Evolutionary conservation across 192 early-diverging fungal species (phyloP).

Genomic region (Chytriomyces sp.): DNA sequence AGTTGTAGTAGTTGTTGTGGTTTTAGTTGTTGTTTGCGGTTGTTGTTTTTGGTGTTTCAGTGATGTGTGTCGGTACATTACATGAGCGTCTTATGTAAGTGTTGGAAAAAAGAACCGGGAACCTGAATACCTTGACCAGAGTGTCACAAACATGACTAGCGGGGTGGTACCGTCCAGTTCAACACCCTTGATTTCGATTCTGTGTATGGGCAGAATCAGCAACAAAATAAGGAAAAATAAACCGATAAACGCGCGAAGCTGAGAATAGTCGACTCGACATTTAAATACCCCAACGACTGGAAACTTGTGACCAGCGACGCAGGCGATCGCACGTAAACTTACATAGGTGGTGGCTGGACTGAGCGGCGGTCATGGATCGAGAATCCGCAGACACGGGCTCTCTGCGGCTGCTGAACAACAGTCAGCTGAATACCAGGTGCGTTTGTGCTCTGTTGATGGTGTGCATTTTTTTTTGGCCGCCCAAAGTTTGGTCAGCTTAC

Average conservation of each 20-base stretch:
- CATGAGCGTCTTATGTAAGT: no score
- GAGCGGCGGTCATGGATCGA: slow-evolving; percentile 17
- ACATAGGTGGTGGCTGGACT: slow-evolving; percentile 38
- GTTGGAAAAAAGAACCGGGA: neutral
- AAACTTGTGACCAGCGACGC: neutral
- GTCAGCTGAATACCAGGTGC: no score
- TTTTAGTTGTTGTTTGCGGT: no score
- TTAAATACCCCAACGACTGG: neutral
- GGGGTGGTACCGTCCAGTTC: neutral
- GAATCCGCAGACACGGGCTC: slow-evolving; percentile 35
- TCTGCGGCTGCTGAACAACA: slow-evolving; percentile 27
- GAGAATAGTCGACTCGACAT: neutral
- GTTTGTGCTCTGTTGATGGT: no score
- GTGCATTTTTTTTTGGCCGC: no score
- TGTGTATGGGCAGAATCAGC: neutral
- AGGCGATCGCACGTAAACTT: neutral
- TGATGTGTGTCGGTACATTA: no score
- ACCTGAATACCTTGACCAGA: slow-evolving; percentile 22
- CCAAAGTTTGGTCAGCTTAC: no score
- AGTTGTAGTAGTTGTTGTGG: neutral
- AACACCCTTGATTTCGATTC: slow-evolving; percentile 4
- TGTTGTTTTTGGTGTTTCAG: no score
- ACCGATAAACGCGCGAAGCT: neutral
- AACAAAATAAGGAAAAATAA: neutral
- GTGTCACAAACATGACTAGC: slow-evolving; percentile 27